Evolutionary conservation across 2,329 filamentous ascomycete genomes (phyloP).

Genomic region (Curvularia verruculosa): DNA sequence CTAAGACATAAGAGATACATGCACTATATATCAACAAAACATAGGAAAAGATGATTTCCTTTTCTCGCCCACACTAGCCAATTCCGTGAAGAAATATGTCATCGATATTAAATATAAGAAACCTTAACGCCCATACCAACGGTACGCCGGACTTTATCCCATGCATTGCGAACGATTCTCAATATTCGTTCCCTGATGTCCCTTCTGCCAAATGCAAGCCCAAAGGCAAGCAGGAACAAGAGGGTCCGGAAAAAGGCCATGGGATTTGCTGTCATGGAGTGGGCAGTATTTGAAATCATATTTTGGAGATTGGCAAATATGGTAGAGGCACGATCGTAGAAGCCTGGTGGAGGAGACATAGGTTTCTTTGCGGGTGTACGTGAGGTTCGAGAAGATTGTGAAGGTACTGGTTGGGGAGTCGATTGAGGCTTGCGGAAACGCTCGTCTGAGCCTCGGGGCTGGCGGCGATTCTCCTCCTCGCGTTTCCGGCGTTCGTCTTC

Average conservation of each 20-base stretch:
- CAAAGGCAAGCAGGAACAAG: constrained; percentile 78
- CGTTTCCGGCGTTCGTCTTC: constrained; percentile 51
- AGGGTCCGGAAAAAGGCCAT: constrained; percentile 66
- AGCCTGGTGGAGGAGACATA: constrained; percentile 41
- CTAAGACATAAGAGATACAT: constrained; percentile 1
- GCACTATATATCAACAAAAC: neutral
- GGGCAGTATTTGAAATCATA: constrained; percentile 57
- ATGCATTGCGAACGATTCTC: constrained; percentile 70
- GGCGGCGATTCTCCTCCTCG: constrained; percentile 47
- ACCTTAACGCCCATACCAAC: constrained; percentile 97
- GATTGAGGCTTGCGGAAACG: constrained; percentile 35
- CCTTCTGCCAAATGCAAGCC: constrained; percentile 75
- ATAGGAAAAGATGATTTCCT: neutral
- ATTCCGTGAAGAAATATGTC: neutral
- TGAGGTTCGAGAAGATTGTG: constrained; percentile 38
- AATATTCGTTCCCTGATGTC: constrained; percentile 77
- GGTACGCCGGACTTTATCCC: constrained; percentile 82
- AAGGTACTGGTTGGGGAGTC: constrained; percentile 25
- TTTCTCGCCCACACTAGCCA: neutral
- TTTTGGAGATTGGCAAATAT: constrained; percentile 56
- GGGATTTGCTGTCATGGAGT: constrained; percentile 61
- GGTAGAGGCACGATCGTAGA: constrained; percentile 53
- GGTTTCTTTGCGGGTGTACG: constrained; percentile 42
- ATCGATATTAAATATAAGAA: constrained; percentile 75
- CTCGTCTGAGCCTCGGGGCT: constrained; percentile 43